Conservation (phyloP, 2,329 filamentous ascomycete genomes). For the Calonectria naviculata region DNA sequence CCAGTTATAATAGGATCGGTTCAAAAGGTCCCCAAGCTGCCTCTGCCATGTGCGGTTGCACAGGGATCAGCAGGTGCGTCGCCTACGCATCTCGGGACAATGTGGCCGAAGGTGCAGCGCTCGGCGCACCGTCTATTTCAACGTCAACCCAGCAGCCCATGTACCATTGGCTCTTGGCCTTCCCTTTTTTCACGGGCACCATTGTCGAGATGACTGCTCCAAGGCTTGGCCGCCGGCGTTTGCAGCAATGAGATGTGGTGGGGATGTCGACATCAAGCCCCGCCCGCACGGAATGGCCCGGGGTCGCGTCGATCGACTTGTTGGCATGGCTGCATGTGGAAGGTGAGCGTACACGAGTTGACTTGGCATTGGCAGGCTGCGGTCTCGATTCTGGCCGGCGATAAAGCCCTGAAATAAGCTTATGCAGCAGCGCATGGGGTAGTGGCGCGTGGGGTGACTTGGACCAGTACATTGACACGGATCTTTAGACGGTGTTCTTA, state of each 20-base stretch:
- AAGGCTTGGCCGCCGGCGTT: neutral
- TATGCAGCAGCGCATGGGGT: conserved; percentile 9
- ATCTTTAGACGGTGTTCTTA: too few species aligned
- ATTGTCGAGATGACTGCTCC: neutral
- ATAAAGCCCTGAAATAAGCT: conserved; percentile 15
- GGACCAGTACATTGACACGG: neutral
- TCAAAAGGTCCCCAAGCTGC: neutral
- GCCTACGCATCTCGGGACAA: neutral
- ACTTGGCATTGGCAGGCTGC: neutral
- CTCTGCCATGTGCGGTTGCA: neutral
- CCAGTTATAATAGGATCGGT: neutral
- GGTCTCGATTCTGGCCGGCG: neutral
- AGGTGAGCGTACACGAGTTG: conserved; percentile 35
- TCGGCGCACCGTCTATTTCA: neutral
- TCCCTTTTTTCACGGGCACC: neutral
- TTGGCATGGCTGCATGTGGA: conserved; percentile 5
- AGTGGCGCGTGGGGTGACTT: neutral
- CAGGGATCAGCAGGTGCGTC: neutral
- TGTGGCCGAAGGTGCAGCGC: conserved; percentile 10
- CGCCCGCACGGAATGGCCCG: conserved; percentile 14
- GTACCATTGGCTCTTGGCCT: conserved; percentile 2
- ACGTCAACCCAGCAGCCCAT: neutral
- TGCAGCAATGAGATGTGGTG: conserved; percentile 6
- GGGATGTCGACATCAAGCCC: conserved; percentile 25
- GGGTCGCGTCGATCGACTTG: neutral